phyloP scores from a whole-genome alignment of 257 asterid species.

The Cinchona pubescens region DNA sequence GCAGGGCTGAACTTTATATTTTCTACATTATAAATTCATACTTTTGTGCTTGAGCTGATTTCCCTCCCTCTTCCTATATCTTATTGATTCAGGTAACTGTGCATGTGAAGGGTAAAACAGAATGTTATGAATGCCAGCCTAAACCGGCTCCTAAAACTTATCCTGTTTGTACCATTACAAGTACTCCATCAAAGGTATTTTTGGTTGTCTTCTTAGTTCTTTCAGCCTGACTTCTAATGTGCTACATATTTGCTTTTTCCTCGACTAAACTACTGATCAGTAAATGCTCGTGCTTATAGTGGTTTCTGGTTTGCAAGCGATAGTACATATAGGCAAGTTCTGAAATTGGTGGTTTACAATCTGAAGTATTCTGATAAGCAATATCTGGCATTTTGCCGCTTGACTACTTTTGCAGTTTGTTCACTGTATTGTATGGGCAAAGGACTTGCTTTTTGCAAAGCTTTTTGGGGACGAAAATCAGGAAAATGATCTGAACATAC shows the following conservation, averaged over 20 bases:
- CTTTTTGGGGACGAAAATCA: constrained; percentile 88
- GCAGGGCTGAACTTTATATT: neutral
- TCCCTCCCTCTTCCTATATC: neutral
- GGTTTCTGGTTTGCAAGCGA: neutral
- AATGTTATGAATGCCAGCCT: constrained; percentile 97
- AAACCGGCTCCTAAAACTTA: constrained; percentile 98
- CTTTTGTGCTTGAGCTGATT: neutral
- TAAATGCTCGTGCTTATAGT: neutral
- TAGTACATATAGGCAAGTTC: neutral
- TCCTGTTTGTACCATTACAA: constrained; percentile 96
- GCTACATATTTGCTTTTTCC: neutral
- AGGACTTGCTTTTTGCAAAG: constrained; percentile 94
- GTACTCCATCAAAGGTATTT: constrained; percentile 94
- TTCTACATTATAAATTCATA: neutral
- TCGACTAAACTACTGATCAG: neutral
- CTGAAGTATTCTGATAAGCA: neutral
- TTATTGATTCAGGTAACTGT: constrained; percentile 74
- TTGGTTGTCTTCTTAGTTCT: neutral
- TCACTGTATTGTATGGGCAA: constrained; percentile 98
- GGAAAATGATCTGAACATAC: constrained; percentile 88
- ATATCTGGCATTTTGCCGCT: neutral
- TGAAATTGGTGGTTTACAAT: neutral
- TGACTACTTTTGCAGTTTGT: constrained; percentile 61
- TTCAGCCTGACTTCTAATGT: neutral
- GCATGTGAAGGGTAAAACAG: constrained; percentile 86